These are phyloP conservation scores for Phytophthora crassamura DNA, from an alignment of 352 stramenopile species.

Conservation along the genomic window DNA sequence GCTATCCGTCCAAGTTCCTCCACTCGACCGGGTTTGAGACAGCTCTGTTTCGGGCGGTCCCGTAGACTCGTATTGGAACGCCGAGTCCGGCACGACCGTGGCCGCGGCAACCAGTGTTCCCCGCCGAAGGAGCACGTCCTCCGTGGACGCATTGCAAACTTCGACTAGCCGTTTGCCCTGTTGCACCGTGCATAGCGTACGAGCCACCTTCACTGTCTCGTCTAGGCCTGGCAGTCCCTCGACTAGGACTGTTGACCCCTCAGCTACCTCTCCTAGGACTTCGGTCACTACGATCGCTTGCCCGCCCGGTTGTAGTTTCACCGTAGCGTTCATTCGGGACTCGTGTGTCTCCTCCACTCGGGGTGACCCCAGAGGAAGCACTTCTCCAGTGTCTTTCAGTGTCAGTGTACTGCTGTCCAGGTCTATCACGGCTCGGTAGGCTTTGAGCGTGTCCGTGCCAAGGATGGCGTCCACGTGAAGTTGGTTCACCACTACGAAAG, in stretches of 20 bases:
- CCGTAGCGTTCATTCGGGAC: neutral
- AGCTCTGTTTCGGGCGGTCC: no score
- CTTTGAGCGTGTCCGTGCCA: no score
- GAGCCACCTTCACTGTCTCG: neutral
- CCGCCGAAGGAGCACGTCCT: conserved; percentile 1
- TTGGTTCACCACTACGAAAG: neutral
- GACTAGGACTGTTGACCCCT: neutral
- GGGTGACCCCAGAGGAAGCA: neutral
- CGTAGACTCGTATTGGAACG: neutral
- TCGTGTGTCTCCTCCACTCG: neutral
- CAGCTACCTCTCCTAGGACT: neutral
- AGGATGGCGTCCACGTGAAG: neutral
- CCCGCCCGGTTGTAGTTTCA: neutral
- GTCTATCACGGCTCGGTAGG: neutral
- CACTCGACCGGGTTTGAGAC: no score
- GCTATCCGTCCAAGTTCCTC: no score
- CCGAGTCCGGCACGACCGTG: neutral
- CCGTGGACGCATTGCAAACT: conserved; percentile 11
- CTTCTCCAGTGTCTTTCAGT: neutral
- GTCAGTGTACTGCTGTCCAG: neutral
- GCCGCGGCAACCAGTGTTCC: neutral
- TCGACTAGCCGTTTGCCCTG: neutral
- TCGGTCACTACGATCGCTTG: conserved; percentile 1
- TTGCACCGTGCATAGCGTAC: conserved; percentile 7
- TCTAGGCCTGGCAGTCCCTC: neutral